A percentile compares a stretch with the other conserved stretches of the same genome.
phyloP scores from a whole-genome alignment of 2,329 filamentous ascomycete species.

The Iodosphaeria phyllophila region DNA sequence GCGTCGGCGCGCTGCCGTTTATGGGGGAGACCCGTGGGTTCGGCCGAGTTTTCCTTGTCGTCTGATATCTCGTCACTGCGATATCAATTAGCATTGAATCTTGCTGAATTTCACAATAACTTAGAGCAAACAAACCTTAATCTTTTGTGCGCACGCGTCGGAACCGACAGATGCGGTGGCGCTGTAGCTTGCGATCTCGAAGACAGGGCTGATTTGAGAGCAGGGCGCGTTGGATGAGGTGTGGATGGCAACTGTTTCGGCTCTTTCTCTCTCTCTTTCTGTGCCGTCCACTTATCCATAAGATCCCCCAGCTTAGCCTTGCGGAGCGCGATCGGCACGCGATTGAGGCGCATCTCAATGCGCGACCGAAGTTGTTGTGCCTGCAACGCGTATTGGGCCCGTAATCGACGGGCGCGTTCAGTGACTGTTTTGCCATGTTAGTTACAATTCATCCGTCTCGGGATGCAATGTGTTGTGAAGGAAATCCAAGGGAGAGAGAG shows the following conservation, averaged over 20 bases:
- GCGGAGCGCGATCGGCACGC: conserved; percentile 65
- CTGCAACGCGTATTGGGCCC: conserved; percentile 77
- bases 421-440: conserved; percentile 9
- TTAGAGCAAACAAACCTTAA: conserved; percentile 23
- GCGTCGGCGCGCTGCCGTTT: conserved; percentile 35
- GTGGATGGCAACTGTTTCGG: too few relatives aligned
- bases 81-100: too few relatives aligned
- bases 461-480: too few relatives aligned
- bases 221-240: too few relatives aligned
- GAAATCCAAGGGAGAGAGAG: conserved; percentile 2
- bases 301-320: conserved; percentile 72
- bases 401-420: conserved; percentile 49
- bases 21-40: conserved; percentile 45
- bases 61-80: too few relatives aligned
- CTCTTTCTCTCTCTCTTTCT: too few relatives aligned
- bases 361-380: conserved; percentile 69
- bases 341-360: conserved; percentile 83
- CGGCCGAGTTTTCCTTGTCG: conserved; percentile 62
- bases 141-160: conserved; percentile 23
- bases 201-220: too few relatives aligned
- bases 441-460: too few relatives aligned
- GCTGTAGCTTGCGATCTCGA: too few relatives aligned
- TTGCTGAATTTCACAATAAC: background rate
- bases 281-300: conserved; percentile 30
- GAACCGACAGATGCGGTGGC: too few relatives aligned